Percentiles rank a stretch among this genome's conserved stretches.
phyloP scores from a whole-genome alignment of 345 rosid species.

The Populus ilicifolia region DNA sequence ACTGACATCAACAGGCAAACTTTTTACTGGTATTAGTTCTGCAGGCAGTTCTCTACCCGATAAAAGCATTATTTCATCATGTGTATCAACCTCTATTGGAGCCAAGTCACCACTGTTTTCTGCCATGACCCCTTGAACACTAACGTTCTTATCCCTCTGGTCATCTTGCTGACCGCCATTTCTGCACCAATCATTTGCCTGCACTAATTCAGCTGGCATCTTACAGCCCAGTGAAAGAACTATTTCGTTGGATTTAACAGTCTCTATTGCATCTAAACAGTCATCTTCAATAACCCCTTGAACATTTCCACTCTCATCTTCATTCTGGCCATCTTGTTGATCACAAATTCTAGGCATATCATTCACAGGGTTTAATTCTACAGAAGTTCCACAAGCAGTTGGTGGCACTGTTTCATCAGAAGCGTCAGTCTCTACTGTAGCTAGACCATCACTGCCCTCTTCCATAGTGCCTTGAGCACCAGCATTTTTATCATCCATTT shows the following conservation, averaged over 20 bases:
- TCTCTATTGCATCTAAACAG: neutral
- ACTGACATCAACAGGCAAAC: neutral
- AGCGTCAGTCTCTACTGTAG: neutral
- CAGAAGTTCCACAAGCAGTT: neutral
- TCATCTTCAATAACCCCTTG: slow-evolving; percentile 3
- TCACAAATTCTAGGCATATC: slow-evolving; percentile 5
- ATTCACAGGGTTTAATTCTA: slow-evolving; percentile 6
- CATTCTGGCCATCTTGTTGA: neutral
- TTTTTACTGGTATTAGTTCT: neutral
- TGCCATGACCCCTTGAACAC: slow-evolving; percentile 9
- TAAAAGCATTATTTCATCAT: neutral
- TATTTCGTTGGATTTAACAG: neutral
- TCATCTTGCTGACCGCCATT: neutral
- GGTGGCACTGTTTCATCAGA: neutral
- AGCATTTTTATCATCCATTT: neutral
- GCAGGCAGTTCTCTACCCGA: neutral
- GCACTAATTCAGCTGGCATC: slow-evolving; percentile 4
- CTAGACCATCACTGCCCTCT: neutral
- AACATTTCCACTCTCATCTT: neutral
- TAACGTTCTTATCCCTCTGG: neutral
- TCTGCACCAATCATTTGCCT: slow-evolving; percentile 1
- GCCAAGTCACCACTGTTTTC: neutral
- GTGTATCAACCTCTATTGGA: neutral
- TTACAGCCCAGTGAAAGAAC: slow-evolving; percentile 2
- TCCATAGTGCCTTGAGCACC: neutral